Percentiles rank a stretch among this genome's conserved stretches.
Evolutionary conservation across 306 rosid genomes (phyloP).

Genomic region (Arachis stenosperma): DNA sequence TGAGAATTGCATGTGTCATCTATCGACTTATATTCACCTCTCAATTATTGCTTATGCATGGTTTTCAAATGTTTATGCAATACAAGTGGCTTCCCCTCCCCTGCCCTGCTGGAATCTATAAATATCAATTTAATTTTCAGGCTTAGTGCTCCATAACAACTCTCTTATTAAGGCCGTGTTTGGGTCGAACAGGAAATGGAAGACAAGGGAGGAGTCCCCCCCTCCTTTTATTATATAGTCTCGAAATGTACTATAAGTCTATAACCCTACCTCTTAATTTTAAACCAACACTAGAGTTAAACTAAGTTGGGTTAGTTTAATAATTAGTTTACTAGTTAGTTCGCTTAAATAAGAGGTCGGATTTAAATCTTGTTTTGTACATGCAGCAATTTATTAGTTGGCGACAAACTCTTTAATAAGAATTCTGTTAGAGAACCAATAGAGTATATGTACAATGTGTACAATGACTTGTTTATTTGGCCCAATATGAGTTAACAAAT

Average conservation of each 20-base stretch:
- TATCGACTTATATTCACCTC: slow-evolving; percentile 31
- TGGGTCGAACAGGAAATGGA: slow-evolving; percentile 44
- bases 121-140: neutral
- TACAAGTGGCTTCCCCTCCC: neutral
- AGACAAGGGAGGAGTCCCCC: slow-evolving; percentile 27
- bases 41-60: slow-evolving; percentile 55
- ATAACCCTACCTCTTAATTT: neutral
- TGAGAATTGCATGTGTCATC: slow-evolving; percentile 47
- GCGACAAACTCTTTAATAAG: too few relatives aligned
- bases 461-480: too few relatives aligned
- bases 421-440: too few relatives aligned
- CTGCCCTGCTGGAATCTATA: neutral
- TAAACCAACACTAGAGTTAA: neutral
- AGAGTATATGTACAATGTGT: too few relatives aligned
- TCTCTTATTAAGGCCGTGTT: slow-evolving; percentile 40
- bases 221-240: slow-evolving; percentile 33
- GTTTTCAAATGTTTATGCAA: slow-evolving; percentile 44
- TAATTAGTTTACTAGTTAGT: too few relatives aligned
- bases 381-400: too few relatives aligned
- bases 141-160: slow-evolving; percentile 27
- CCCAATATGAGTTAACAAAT: too few relatives aligned
- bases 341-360: too few relatives aligned
- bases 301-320: too few relatives aligned
- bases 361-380: too few relatives aligned
- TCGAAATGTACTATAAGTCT: slow-evolving; percentile 15